These are phyloP conservation scores for Tetrahymena thermophila DNA, from an alignment of 73 alveolate genomes.

Conservation along the genomic window DNA sequence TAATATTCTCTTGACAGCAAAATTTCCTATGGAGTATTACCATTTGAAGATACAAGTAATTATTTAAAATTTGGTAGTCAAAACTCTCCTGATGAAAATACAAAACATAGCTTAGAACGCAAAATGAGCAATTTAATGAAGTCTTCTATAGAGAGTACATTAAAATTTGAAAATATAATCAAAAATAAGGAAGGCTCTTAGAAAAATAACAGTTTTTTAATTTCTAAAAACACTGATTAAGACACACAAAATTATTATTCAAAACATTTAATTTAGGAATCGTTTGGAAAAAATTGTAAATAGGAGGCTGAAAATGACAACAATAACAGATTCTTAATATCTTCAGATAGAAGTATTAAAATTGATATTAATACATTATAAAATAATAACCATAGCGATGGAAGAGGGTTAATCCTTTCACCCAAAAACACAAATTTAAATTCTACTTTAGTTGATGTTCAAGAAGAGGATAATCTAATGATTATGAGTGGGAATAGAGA, in stretches of 20 bases:
- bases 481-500: neutral
- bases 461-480: neutral
- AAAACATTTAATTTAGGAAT: neutral
- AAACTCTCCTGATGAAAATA: neutral
- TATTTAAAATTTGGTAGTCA: no score
- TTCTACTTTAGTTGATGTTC: neutral
- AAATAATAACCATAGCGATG: neutral
- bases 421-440: neutral
- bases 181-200: neutral
- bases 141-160: neutral
- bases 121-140: neutral
- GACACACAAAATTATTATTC: neutral
- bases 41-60: neutral
- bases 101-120: neutral
- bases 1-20: neutral
- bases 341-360: neutral
- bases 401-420: neutral
- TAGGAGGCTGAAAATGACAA: neutral
- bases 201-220: neutral
- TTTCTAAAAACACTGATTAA: neutral
- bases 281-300: neutral
- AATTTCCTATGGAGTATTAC: neutral
- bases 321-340: no score
- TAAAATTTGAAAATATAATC: neutral
- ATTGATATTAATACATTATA: neutral